Evolutionary conservation across 108 stramenopile species (phyloP).

Genomic region (Fragilaria radians): DNA sequence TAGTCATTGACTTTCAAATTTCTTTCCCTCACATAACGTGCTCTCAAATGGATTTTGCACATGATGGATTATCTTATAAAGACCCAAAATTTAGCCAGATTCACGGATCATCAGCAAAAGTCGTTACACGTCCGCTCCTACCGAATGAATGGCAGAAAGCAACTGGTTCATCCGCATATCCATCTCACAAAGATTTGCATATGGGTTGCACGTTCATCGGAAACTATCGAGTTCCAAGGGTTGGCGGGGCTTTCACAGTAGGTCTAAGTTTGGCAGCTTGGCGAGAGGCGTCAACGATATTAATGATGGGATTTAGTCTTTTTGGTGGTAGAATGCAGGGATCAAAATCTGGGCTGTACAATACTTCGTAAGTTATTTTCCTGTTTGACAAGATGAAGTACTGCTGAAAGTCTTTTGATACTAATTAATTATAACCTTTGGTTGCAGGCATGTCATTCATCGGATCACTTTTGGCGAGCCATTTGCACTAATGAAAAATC

Average conservation of each 20-base stretch:
- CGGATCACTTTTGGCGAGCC: slow-evolving; percentile 61
- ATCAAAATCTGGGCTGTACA: slow-evolving; percentile 16
- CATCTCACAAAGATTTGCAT: background rate
- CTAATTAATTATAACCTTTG: too few species aligned
- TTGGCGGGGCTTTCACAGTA: slow-evolving; percentile 35
- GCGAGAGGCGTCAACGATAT: slow-evolving; percentile 10
- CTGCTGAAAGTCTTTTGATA: background rate
- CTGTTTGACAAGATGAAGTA: background rate
- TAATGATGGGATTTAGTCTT: background rate
- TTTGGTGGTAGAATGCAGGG: slow-evolving; percentile 3
- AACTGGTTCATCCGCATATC: background rate
- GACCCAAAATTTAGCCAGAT: slow-evolving; percentile 10
- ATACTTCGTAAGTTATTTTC: slow-evolving; percentile 9
- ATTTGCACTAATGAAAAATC: slow-evolving; percentile 46
- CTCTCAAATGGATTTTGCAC: slow-evolving; percentile 45
- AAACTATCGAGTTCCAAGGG: slow-evolving; percentile 24
- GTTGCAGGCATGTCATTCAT: slow-evolving; percentile 72
- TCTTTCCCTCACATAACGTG: slow-evolving; percentile 73
- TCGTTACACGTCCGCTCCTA: background rate
- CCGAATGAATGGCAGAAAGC: background rate
- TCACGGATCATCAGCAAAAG: background rate
- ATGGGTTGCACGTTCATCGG: slow-evolving; percentile 40
- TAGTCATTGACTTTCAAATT: slow-evolving; percentile 46
- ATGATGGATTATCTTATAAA: slow-evolving; percentile 36
- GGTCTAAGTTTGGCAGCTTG: slow-evolving; percentile 27